Percentiles rank a stretch among this genome's conserved stretches.
Conservation (phyloP, 495 filamentous ascomycete genomes). For the Elaphomyces granulatus region DNA sequence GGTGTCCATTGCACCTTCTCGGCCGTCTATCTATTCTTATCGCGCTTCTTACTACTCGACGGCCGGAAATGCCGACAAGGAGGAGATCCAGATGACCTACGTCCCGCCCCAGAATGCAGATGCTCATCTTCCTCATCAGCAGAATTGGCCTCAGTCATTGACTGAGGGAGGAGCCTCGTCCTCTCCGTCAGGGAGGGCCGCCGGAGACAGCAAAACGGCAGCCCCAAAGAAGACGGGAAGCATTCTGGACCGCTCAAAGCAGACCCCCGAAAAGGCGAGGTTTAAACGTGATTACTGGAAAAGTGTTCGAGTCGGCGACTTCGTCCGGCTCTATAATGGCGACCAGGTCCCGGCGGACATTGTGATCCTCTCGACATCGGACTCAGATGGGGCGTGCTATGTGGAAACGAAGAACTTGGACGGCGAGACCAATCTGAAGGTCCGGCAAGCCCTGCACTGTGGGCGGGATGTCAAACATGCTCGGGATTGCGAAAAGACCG, state of each 20-base stretch:
- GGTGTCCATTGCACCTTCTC: conserved; percentile 50
- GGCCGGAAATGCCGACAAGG: conserved; percentile 19
- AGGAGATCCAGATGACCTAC: conserved; percentile 84
- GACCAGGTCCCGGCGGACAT: conserved; percentile 93
- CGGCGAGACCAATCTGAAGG: conserved; percentile 95
- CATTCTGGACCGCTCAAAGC: conserved; percentile 46
- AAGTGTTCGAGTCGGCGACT: conserved; percentile 88
- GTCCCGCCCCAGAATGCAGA: conserved; percentile 69
- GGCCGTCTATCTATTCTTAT: conserved; percentile 45
- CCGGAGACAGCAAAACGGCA: conserved; percentile 18
- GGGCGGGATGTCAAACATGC: conserved; percentile 77
- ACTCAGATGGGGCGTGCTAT: conserved; percentile 89
- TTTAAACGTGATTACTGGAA: conserved; percentile 97
- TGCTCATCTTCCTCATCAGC: conserved; percentile 13
- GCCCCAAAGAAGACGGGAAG: conserved; percentile 43
- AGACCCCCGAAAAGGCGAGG: conserved; percentile 45
- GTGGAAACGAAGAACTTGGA: conserved; percentile 98
- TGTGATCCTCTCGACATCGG: conserved; percentile 90
- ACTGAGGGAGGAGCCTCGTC: conserved; percentile 11
- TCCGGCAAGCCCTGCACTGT: conserved; percentile 79
- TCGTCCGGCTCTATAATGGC: conserved; percentile 90
- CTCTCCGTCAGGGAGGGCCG: conserved; percentile 21
- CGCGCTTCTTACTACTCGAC: conserved; percentile 45
- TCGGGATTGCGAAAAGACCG: conserved; percentile 72
- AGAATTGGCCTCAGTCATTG: conserved; percentile 3